Base-by-base conservation (phyloP, 768 basidiomycete genomes). In the Kwoniella shandongensis region DNA sequence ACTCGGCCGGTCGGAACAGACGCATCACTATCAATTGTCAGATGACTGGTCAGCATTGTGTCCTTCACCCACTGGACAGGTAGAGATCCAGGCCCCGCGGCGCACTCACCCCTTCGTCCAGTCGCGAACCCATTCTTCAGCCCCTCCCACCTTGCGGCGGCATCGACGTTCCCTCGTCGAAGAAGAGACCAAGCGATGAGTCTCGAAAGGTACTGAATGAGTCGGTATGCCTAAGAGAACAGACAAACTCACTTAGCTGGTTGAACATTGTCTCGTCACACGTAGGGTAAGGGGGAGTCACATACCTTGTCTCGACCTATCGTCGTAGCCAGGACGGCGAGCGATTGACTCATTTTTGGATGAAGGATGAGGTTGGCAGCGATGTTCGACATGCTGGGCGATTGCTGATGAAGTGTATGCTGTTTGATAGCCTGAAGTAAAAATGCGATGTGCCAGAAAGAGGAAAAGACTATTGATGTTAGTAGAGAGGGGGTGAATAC, bases 1-100 rank as follows among this genome's bases (percentile, higher is more conserved):
- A 91, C 73, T 99, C 96, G 61, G 93, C 66, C 7, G 92, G 91
- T 77, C 97, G 94, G 66, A 91, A 91, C 51, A 99, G 80, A 15
- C 96, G 85, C 81, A 98, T 81, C 35, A 96, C 94, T 98, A 46
- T 45, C 32, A 38, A 17, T 27, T 26, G 18, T 12, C 7, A 4
- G 25, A n/a, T n/a, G n/a, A n/a, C n/a, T n/a, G n/a, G n/a, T n/a
- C n/a, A n/a, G n/a, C n/a, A n/a, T n/a, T n/a, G n/a, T n/a, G n/a
- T n/a, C n/a, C n/a, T n/a, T n/a, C n/a, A n/a, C 25, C 30, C 39
- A 44, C 26, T n/a, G n/a, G n/a, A n/a, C n/a, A n/a, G n/a, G n/a
- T n/a, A n/a, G n/a, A n/a, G n/a, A n/a, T n/a, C n/a, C n/a, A n/a
- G n/a, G n/a, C n/a, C n/a, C n/a, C n/a, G n/a, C n/a, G n/a, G n/a